phyloP scores from a whole-genome alignment of 163 green algal species.

The Chloroidium sp. region DNA sequence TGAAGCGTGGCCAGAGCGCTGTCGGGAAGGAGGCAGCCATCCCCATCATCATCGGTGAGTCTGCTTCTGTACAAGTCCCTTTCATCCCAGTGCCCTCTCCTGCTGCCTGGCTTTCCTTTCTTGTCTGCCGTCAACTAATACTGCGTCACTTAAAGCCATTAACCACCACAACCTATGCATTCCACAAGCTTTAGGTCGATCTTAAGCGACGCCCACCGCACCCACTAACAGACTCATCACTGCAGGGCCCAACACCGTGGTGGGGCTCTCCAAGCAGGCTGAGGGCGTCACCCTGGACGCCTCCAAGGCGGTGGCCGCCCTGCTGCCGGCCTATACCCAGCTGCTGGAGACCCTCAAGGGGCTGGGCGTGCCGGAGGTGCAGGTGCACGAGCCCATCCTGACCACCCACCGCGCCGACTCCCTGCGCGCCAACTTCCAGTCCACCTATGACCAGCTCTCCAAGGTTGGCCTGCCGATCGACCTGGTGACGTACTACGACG shows the following conservation, averaged over 20 bases:
- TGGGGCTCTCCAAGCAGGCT: constrained; percentile 42
- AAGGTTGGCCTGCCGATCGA: constrained; percentile 51
- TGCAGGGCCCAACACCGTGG: constrained; percentile 62
- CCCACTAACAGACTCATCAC: background rate
- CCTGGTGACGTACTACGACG: constrained; percentile 69
- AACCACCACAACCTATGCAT: background rate
- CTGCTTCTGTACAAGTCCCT: too few relatives aligned
- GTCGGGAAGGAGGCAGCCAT: constrained; percentile 59
- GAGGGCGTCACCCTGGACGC: constrained; percentile 16
- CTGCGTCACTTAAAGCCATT: too few relatives aligned
- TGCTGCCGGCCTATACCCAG: constrained; percentile 66
- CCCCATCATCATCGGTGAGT: constrained; percentile 67
- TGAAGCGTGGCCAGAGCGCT: constrained; percentile 47
- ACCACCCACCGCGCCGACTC: constrained; percentile 24
- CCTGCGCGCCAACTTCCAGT: constrained; percentile 37
- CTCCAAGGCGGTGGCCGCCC: constrained; percentile 26
- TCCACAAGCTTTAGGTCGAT: background rate
- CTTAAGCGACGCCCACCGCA: background rate
- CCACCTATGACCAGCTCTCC: constrained; percentile 45
- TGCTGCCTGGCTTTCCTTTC: too few relatives aligned
- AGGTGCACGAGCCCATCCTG: constrained; percentile 85
- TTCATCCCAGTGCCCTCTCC: too few relatives aligned
- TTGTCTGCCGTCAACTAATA: too few relatives aligned
- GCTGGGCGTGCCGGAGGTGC: constrained; percentile 53
- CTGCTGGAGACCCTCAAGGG: constrained; percentile 51